Evolutionary conservation across 495 filamentous ascomycete genomes (phyloP), one percentile per base, ranked within the genome.

Genomic region (Neurospora sp.): DNA sequence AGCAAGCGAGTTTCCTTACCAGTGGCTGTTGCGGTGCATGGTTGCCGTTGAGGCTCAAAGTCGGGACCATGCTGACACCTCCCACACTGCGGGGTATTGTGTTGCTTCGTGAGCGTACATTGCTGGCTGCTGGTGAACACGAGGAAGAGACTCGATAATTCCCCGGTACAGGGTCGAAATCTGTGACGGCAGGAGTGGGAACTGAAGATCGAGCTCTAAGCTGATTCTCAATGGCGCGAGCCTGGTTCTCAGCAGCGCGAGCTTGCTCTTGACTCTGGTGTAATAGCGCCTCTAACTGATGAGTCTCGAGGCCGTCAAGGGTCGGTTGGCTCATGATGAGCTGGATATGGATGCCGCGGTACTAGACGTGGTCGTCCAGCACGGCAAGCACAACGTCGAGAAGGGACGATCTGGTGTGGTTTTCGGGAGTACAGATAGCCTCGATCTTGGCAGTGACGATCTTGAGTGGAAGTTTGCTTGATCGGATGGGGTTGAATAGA

Each of bases 51-150:
- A 70, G 38, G 23, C 73, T 71, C 20, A 70, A 23, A 16, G 27
- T 42, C 14, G 72, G 48, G 39, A 70, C 73, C n/a, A 71, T 27
- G 71, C 69, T 41, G 70, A 37, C 39, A 31, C 54, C 54, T 16
- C 31, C 46, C 38, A 77, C 75, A 72, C 74, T 80, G 76, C 77
- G 80, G 77, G 82, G 77, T 72, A 81, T 77, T 69, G 77, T 77
- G 72, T 77, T 78, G 80, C 77, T 80, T 73, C 76, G 76, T 69
- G 78, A 76, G 70, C 76, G 79, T 54, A 72, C 78, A 77, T 77
- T 74, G 72, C 79, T 74, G 72, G 48, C 72, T 73, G 78, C 76
- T 4, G 44, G 37, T 23, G 73, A 74, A 37, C 66, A 72, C 7
- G 75, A 74, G 35, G 74, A 77, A 69, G 78, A 78, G 69, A 77